phyloP scores from a whole-genome alignment of 2,329 filamentous ascomycete genomes.

The Arthroderma sp. region DNA sequence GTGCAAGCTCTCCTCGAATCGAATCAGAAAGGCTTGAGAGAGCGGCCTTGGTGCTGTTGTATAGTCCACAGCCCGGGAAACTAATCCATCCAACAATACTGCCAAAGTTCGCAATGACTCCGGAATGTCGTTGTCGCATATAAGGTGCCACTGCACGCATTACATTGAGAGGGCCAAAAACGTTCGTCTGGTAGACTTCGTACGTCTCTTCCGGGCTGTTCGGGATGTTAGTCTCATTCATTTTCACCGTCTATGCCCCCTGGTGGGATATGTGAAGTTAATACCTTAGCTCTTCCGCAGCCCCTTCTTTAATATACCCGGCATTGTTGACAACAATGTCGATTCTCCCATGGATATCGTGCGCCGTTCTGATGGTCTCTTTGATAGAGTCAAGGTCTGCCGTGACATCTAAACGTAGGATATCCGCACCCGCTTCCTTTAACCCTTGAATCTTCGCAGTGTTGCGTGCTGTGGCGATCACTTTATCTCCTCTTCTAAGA shows the following conservation, averaged over 20 bases:
- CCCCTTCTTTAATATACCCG: constrained; percentile 17
- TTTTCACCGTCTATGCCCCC: neutral
- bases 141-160: constrained; percentile 25
- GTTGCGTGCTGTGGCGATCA: constrained; percentile 25
- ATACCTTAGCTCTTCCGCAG: constrained; percentile 18
- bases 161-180: constrained; percentile 26
- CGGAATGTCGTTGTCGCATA: constrained; percentile 19
- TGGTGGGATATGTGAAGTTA: neutral
- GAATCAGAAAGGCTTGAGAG: constrained; percentile 15
- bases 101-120: constrained; percentile 25
- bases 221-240: constrained; percentile 1
- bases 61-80: constrained; percentile 17
- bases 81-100: constrained; percentile 20
- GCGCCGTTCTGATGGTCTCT: constrained; percentile 11
- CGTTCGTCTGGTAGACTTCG: constrained; percentile 25
- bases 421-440: constrained; percentile 14
- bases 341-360: constrained; percentile 14
- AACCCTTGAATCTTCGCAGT: constrained; percentile 15
- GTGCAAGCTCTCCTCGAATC: constrained; percentile 8
- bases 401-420: constrained; percentile 17
- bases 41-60: constrained; percentile 26
- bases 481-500: constrained; percentile 20
- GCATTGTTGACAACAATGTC: constrained; percentile 27
- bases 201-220: constrained; percentile 13
- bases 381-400: constrained; percentile 11